Evolutionary conservation across 805 yeast genomes (phyloP).

Genomic region (Candida vaughaniae): DNA sequence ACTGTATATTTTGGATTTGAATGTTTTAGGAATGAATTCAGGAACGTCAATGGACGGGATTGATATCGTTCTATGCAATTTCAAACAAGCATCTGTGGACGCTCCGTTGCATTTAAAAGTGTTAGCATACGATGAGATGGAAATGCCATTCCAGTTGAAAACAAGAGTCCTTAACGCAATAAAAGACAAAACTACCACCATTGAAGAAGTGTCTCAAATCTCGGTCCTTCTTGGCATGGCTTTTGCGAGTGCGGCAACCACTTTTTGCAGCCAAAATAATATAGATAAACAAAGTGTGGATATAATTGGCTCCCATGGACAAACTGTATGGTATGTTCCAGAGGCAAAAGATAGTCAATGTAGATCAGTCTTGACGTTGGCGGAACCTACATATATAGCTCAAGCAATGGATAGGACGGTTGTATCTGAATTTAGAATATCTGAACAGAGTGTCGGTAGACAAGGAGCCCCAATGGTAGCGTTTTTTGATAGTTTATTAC

Average conservation of each 20-base stretch:
- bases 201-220: conserved; percentile 13
- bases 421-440: conserved; percentile 20
- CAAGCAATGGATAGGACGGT: conserved; percentile 16
- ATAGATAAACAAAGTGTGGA: conserved; percentile 13
- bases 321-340: conserved; percentile 22
- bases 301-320: conserved; percentile 24
- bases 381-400: conserved; percentile 20
- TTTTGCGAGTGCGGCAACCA: conserved; percentile 11
- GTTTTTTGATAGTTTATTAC: conserved; percentile 21
- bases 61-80: conserved; percentile 14
- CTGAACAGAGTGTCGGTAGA: conserved; percentile 24
- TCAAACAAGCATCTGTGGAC: conserved; percentile 7
- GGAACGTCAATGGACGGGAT: conserved; percentile 18
- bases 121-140: conserved; percentile 12
- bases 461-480: conserved; percentile 27
- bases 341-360: conserved; percentile 11
- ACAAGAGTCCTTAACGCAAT: conserved; percentile 9
- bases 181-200: conserved; percentile 12
- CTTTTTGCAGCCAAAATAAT: conserved; percentile 8
- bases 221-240: conserved; percentile 12
- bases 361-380: conserved; percentile 19
- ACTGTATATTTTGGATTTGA: conserved; percentile 10
- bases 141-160: conserved; percentile 11
- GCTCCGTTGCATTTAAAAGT: conserved; percentile 12
- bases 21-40: conserved; percentile 11